Base-by-base conservation (phyloP, 805 yeast genomes). In the Candida multigemmis region DNA sequence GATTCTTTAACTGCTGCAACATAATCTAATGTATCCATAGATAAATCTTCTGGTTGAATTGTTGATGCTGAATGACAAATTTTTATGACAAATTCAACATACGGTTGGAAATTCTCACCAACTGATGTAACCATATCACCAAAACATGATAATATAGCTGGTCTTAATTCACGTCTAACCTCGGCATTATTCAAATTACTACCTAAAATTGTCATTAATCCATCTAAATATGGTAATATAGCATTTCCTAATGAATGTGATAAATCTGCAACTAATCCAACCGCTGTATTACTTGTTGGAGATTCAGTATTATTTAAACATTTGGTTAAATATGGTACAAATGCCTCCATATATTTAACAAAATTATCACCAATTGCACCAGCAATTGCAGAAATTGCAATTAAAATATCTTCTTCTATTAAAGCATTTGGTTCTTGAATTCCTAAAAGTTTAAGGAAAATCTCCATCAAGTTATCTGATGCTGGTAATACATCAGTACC, bases 71-170 rank as follows among this genome's bases (percentile, higher is more conserved):
- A 71, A 16, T 62, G 62, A 56, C 89, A 79, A 29, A 91, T 73
- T 20, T 68, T 68, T 79, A 87, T 79, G 18, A 86, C 94, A 34
- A 74, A 83, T 20, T 68, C 72, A 37, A 86, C 57, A 53, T 84
- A 91, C 31, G 77, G 84, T 38, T 68, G 68, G 55, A 89, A 91
- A 30, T 68, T 73, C 2, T 67, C 49, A 4, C 95, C 96, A 35
- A 87, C 74, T 9, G 91, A 77, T 1, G 94, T 72, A 4, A 97
- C 96, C 44, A 91, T 73, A 53, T 91, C 98, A 37, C 98, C 98
- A 52, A 91, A 84, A 44, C 94, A 85, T 8, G 96, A 83, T 39
- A 91, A 60, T 16, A 89, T 84, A 13, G 84, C 68, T 11, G 96
- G 96, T 51, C 83, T 77, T 39, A 89, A 66, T 36, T 85, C 95